Percentiles rank a stretch among this genome's conserved stretches.
phyloP scores from a whole-genome alignment of 2,329 filamentous ascomycete species.

The Fusarium foetens region DNA sequence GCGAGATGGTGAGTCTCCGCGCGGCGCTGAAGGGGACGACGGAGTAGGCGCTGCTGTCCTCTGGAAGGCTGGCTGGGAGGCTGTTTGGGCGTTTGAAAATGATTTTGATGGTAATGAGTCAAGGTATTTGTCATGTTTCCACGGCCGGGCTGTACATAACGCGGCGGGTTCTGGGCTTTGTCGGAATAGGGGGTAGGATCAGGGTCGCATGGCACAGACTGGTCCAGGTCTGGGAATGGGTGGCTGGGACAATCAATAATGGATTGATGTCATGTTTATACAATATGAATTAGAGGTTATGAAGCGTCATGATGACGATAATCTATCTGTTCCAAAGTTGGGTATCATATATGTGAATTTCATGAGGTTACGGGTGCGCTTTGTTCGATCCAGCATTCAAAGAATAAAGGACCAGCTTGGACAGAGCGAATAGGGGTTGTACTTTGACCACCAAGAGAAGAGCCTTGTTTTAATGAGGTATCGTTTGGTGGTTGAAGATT shows the following conservation, averaged over 20 bases:
- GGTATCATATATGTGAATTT: conserved; percentile 15
- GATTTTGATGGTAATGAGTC: conserved; percentile 25
- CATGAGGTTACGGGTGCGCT: background rate
- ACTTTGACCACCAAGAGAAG: conserved; percentile 50
- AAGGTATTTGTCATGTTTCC: conserved; percentile 32
- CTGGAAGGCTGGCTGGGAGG: conserved; percentile 30
- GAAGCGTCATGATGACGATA: conserved; percentile 41
- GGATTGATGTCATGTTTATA: conserved; percentile 36
- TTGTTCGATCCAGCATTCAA: conserved; percentile 73
- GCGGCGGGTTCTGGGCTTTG: conserved; percentile 25
- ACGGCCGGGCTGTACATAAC: conserved; percentile 37
- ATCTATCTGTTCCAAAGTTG: conserved; percentile 21
- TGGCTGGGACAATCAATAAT: conserved; percentile 8
- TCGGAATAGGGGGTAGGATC: conserved; percentile 38
- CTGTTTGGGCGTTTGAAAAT: conserved; percentile 33
- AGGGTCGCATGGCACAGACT: conserved; percentile 30
- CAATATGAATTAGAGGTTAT: conserved; percentile 37
- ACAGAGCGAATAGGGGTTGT: conserved; percentile 65
- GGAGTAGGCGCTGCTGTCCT: conserved; percentile 47
- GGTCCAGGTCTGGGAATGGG: conserved; percentile 39
- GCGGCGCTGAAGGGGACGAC: conserved; percentile 61
- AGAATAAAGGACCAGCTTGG: conserved; percentile 67
- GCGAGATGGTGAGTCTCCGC: conserved; percentile 80
- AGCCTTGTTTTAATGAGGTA: conserved; percentile 44
- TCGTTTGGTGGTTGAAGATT: conserved; percentile 54